Evolutionary conservation across 2,329 filamentous ascomycete genomes (phyloP), one percentile per base, ranked within the genome.

Genomic region (Penicillium psychrosexuale): DNA sequence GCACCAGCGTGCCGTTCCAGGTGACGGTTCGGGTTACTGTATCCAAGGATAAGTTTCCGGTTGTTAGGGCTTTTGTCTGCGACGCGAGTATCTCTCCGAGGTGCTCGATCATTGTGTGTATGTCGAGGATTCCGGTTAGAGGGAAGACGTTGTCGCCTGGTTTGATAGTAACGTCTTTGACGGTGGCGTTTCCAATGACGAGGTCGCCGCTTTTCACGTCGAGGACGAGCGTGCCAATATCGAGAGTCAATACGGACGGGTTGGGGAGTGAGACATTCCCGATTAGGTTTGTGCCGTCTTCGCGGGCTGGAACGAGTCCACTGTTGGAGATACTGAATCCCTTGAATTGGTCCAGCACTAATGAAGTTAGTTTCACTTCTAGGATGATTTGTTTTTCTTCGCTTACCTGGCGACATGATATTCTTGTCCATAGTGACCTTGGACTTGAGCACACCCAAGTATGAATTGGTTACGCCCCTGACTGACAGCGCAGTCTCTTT

Each of bases 201-300:
- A 74, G 74, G 36, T 74, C 72, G 34, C 76, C 75, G 51, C 80
- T 76, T 37, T 74, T 75, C 53, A 85, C 75, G 55, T 79, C 72
- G 60, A 84, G 72, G 6, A 79, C 78, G 1, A 84, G 77, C 53
- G 81, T 80, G 57, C 82, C 83, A 56, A 85, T 77, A 43, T 78
- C 75, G 45, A 84, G 66, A 4, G 78, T 83, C 67, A 84, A 69
- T 28, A 82, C 73, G 1, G 81, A 82, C 0, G 81, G 82, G 64
- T 85, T 86, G 53, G 82, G 82, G 37, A 86, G 79, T 33, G 70
- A 75, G 49, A 81, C 78, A 45, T 75, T 78, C 62, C 80, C 83
- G 31, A 78, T 53, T 49, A 84, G 73, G 61, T 84, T 85, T 33
- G 78, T 77, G 52, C 77, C 77, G 56, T 82, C 78, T 0, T 66